Base-by-base conservation (phyloP, 768 basidiomycete species). In the Cystofilobasidium bisporidii region DNA sequence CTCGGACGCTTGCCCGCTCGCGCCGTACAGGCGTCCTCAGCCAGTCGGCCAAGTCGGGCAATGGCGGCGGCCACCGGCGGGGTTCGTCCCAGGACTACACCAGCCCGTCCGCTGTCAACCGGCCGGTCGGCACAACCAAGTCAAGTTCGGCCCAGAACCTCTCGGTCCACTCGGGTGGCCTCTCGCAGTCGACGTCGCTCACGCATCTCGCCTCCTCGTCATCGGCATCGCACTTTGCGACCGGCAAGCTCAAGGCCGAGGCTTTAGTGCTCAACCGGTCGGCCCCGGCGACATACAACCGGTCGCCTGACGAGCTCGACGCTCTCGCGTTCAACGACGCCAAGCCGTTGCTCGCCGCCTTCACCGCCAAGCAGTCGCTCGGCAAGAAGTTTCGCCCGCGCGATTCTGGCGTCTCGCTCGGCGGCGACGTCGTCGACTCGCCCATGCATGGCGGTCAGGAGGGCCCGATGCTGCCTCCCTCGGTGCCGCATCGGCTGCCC, bases 371-470 rank as follows among this genome's bases (percentile, higher is more conserved):
- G 59, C 57, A 63, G 32, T 60, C 68, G 28, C 63, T 69, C 47
- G 63, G 61, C 18, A 56, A 56, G 20, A 69, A 69, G 63, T 69
- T 69, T 56, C 64, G 64, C 43, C 68, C 68, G 20, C 32, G 68
- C 41, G 68, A 69, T 41, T 60, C 57, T 3, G 68, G 57, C 17
- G 36, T 69, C 41, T 63, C 57, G 45, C 28, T 69, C 38, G 58
- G 60, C 33, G 48, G 59, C 47, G 68, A 64, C 45, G 45, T 62
- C 24, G 43, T 53, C 55, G 68, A 69, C 59, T 69, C 68, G 56
- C 62, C 63, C 38, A 60, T 38, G 38, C 9, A 6, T 2, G 33
- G 15, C n/a, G 24, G 22, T 17, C 4, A n/a, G 6, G 26, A 10
- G 12, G 26, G n/a, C 33, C 9, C 14, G n/a, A 65, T 60, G 56